Base-by-base conservation (phyloP, 495 filamentous ascomycete genomes). In the Neurospora africana region DNA sequence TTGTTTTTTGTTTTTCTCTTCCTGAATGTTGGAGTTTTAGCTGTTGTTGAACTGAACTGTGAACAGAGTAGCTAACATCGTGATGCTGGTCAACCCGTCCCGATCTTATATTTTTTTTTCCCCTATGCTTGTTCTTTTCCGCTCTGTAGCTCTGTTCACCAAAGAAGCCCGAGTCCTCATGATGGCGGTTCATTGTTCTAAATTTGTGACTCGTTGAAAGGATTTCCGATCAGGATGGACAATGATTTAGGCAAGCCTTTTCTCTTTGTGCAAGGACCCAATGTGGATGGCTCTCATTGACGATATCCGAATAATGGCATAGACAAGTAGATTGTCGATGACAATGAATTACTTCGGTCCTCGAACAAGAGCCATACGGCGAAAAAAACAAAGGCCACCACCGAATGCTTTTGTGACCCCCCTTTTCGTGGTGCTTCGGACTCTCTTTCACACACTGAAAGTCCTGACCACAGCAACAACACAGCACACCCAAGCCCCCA, bases 401-500 rank as follows among this genome's bases (percentile, higher is more conserved):
- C 3, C 13, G 13, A 19, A 9, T 61, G 53, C 27, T 27, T 61
- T 9, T 30, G 27, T 17, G 11, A 17, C 13, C 5, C 47, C 23
- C 23, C 23, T 7, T 30, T 61, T 10, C 37, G 37, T 4, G 10
- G 37, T 38, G 37, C 37, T 38, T 37, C 9, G 37, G 37, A 38
- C 37, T 13, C 53, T 61, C 53, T 33, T 30, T 61, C 53, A 61
- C 0, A 61, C 5, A 7, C 70, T 15, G 17, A 72, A 44, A 53
- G 38, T 33, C 67, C 17, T 72, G 0, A 72, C 65, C 5, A 58
- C 37, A 6, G 39, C 71, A 72, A 72, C 15, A 11, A 72, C 35
- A 72, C 40, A 72, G 36, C 71, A 72, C n/a, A 69, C 38, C 71
- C 71, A 72, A 30, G 71, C 65, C 5, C 71, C 71, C 37, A 43